A percentile compares a stretch with the other conserved stretches of the same genome.
Evolutionary conservation across 202 grass and related monocot genomes (phyloP).

Genomic region (Carex sylvatica): DNA sequence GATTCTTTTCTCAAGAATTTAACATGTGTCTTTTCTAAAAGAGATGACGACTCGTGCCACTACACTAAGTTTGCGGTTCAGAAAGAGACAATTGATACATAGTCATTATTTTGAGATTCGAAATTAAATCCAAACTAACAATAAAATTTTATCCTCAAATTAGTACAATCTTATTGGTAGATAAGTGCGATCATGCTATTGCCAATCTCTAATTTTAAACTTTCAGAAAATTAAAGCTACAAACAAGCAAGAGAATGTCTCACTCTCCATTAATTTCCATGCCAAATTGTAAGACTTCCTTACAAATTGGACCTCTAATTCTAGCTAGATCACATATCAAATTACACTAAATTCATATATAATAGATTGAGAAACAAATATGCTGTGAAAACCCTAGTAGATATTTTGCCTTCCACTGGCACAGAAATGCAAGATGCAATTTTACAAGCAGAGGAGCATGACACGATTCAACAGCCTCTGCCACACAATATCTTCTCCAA

Average conservation of each 20-base stretch:
- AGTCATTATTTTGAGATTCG: too few species aligned
- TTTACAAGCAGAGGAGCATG: not conserved
- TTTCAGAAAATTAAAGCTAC: not conserved
- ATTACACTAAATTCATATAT: not conserved
- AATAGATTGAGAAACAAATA: not conserved
- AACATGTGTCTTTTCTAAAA: too few species aligned
- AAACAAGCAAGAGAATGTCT: not conserved
- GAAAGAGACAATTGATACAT: too few species aligned
- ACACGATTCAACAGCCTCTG: not conserved
- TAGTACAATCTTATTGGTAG: not conserved
- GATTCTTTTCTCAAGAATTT: too few species aligned
- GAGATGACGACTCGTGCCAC: too few species aligned
- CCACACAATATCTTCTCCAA: conserved; percentile 8
- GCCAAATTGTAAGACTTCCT: too few species aligned
- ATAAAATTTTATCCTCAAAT: not conserved
- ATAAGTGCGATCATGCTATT: not conserved
- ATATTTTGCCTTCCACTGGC: not conserved
- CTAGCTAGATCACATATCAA: too few species aligned
- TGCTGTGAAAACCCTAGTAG: not conserved
- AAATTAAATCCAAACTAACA: not conserved
- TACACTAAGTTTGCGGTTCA: too few species aligned
- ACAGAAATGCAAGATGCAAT: conserved; percentile 6
- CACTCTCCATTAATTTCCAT: too few species aligned
- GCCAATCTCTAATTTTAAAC: too few species aligned
- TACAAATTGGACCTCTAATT: too few species aligned